phyloP scores from a whole-genome alignment of 148 eudicot genomes.

The Spergularia marina region DNA sequence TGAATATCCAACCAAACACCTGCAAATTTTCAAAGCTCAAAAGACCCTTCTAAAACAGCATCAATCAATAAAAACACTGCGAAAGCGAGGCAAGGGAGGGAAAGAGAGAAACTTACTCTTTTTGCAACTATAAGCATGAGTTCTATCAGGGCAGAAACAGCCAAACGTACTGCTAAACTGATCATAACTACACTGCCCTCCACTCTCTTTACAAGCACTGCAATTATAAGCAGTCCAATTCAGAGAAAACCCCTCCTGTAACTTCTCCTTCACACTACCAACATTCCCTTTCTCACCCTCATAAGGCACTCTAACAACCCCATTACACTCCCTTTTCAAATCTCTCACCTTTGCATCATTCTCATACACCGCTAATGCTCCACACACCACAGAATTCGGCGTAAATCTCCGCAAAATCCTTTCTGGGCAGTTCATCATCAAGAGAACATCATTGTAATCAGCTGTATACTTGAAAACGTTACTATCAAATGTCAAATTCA shows the following conservation, averaged over 20 bases:
- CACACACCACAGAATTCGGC: conserved; percentile 22
- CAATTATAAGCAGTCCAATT: conserved; percentile 44
- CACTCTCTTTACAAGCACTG: conserved; percentile 26
- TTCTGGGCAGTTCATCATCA: conserved; percentile 35
- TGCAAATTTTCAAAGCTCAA: background rate
- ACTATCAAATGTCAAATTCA: conserved; percentile 27
- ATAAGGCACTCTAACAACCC: conserved; percentile 26
- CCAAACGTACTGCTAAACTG: conserved; percentile 2
- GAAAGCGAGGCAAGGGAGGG: background rate
- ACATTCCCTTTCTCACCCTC: background rate
- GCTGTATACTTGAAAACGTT: conserved; percentile 10
- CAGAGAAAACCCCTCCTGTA: conserved; percentile 42
- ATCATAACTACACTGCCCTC: conserved; percentile 51
- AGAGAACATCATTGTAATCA: conserved; percentile 4
- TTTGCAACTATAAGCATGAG: conserved; percentile 29
- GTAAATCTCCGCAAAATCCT: background rate
- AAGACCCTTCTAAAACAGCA: background rate
- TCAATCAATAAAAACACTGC: background rate
- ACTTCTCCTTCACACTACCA: conserved; percentile 6
- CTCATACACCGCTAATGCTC: conserved; percentile 20
- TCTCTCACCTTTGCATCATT: conserved; percentile 18
- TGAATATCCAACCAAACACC: background rate
- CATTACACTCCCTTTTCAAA: conserved; percentile 20
- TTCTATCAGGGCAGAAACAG: conserved; percentile 50
- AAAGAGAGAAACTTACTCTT: conserved; percentile 17